Percentiles rank a stretch among this genome's conserved stretches.
These are phyloP conservation scores for Carnegiea gigantea DNA, from an alignment of 179 eudicot genomes.

Conservation along the genomic window DNA sequence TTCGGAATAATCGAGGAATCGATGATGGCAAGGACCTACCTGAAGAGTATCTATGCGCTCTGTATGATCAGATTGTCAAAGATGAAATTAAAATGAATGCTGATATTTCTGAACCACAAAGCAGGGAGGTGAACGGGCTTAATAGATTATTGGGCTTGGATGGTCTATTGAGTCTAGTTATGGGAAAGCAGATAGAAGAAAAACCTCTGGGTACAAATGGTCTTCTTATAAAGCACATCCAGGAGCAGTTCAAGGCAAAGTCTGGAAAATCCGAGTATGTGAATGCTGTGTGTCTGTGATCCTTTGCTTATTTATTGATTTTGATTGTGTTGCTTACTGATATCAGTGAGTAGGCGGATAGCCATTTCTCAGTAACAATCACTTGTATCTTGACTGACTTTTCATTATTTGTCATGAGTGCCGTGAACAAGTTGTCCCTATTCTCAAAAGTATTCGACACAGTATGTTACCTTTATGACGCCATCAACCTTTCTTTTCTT, in stretches of 20 bases:
- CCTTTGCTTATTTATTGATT: neutral
- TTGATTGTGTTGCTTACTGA: neutral
- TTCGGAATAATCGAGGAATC: conserved; percentile 96
- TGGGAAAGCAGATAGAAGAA: conserved; percentile 89
- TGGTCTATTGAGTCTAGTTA: conserved; percentile 86
- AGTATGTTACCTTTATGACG: neutral
- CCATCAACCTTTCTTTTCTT: neutral
- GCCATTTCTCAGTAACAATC: neutral
- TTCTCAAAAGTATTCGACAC: neutral
- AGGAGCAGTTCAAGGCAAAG: conserved; percentile 92
- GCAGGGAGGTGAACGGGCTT: conserved; percentile 78
- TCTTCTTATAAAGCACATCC: conserved; percentile 82
- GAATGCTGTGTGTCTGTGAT: neutral
- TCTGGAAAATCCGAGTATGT: conserved; percentile 94
- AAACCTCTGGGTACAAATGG: conserved; percentile 93
- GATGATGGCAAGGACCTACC: conserved; percentile 96
- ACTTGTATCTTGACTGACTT: neutral
- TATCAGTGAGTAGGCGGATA: neutral
- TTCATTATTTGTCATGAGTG: neutral
- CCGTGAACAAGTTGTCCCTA: neutral
- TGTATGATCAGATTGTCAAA: conserved; percentile 91
- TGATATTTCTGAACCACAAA: conserved; percentile 76
- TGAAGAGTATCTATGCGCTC: conserved; percentile 79
- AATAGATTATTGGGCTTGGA: conserved; percentile 92
- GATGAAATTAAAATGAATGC: conserved; percentile 97